phyloP scores from a whole-genome alignment of 345 rosid species.

The Salix koriyanagi region DNA sequence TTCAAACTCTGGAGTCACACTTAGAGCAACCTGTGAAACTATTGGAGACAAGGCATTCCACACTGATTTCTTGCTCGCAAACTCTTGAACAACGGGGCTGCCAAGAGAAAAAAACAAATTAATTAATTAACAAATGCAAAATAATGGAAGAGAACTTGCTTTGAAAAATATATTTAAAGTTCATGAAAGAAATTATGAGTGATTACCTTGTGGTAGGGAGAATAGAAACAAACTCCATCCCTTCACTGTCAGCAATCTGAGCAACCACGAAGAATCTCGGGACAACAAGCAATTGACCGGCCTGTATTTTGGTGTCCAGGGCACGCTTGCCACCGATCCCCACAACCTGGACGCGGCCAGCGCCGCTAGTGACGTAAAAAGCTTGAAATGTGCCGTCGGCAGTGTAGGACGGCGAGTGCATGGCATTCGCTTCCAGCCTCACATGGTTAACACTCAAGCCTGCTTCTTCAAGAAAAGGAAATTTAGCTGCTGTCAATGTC shows the following conservation, averaged over 20 bases:
- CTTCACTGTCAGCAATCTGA: conserved; percentile 13
- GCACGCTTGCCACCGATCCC: conserved; percentile 23
- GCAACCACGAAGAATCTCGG: conserved; percentile 23
- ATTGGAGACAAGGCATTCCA: conserved; percentile 17
- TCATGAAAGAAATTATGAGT: neutral
- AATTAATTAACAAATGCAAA: too few species aligned
- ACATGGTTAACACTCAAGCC: conserved; percentile 20
- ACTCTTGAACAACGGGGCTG: conserved; percentile 14
- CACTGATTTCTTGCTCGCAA: conserved; percentile 16
- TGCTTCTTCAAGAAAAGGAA: conserved; percentile 19
- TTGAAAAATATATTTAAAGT: too few species aligned
- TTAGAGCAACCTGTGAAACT: conserved; percentile 16
- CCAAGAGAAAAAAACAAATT: neutral
- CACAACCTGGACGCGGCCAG: conserved; percentile 24
- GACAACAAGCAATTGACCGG: conserved; percentile 30
- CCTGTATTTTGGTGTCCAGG: conserved; percentile 12
- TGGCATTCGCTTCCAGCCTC: conserved; percentile 21
- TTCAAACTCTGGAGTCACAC: conserved; percentile 12
- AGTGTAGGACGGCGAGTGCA: conserved; percentile 14
- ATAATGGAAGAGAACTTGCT: too few species aligned
- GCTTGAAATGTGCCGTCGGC: conserved; percentile 1
- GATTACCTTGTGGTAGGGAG: conserved; percentile 10
- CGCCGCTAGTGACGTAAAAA: conserved; percentile 19
- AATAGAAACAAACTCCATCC: conserved; percentile 24
- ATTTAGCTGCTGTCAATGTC: neutral